Base-by-base conservation (phyloP, 2,329 filamentous ascomycete genomes). In the Ascochyta viciae-villosae region DNA sequence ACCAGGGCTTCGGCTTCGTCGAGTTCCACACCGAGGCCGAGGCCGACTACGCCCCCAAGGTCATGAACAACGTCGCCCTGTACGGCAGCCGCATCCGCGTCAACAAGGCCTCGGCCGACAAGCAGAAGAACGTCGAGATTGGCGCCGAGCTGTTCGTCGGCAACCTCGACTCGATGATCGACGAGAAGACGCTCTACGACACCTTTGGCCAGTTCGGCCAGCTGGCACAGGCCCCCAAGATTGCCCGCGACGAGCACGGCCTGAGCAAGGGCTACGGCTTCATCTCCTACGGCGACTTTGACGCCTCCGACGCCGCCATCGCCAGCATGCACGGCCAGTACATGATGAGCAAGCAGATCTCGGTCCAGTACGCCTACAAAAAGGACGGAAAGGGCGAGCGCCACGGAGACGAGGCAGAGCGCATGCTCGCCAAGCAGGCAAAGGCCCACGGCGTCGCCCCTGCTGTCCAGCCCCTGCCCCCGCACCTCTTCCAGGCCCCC, bases 1-100 rank as follows among this genome's bases (percentile, higher is more conserved):
- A 99, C 77, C 95, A 98, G 79, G 95, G 95, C 67, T 99, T 97
- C 82, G 95, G 95, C 69, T 99, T 99, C 78, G 95, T 99, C 77
- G 95, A 99, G 78, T 99, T 97, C 77, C 94, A 92, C 73, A 93
- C 90, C 65, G 92, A 96, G 74, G 88, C 92, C 71, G 95, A 97
- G 77, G 95, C 95, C 68, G 95, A 98, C 75, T 99, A 99, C 80
- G 94, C 95, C 22, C 90, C 92, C 67, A 89, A 94, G 73, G 91
- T 97, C 66, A 96, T 98, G 90, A 98, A 98, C 79, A 91, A 94
- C 74, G 89, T 98, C 65, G 89, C 93, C 58, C 82, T 99, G 23
- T 96, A 90, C 77, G 93, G 93, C 63, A 98, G 97, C 76, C 92
- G 93, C 16, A 90, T 99, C 68, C 89, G 95, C 69, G 94, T 99